Base-by-base conservation (phyloP, 2,329 filamentous ascomycete genomes). In the Didymella keratinophila region DNA sequence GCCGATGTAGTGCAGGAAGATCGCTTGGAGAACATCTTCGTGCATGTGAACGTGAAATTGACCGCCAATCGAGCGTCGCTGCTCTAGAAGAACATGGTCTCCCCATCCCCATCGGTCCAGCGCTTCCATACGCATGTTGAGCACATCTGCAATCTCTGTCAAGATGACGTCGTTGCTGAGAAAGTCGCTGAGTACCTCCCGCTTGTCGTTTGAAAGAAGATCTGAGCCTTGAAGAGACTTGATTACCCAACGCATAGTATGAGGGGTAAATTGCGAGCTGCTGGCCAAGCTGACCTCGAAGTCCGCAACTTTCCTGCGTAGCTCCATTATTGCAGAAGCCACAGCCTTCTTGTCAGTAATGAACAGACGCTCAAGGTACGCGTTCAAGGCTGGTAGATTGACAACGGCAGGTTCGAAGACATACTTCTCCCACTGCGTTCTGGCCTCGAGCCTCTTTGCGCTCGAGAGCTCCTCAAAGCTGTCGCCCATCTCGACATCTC, bases 151-250 rank as follows among this genome's bases (percentile, higher is more conserved):
- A 34, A 75, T 64, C 56, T 74, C 72, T 11, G 30, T 36, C n/a
- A 74, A 48, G 28, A 75, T 73, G 27, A 73, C 62, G 16, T 71
- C 64, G 45, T 76, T 75, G 39, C 57, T 63, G 3, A 72, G 60
- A 23, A 75, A 75, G 58, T 75, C 73, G n/a, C 69, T 71, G 9
- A 74, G 61, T 7, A 67, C 68, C 36, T 71, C 68, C n/a, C 73
- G 66, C 55, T 77, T 76, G 21, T 73, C 72, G 25, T 75, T 72
- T 4, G 78, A 77, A 3, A 84, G 73, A 0, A 83, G 71, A 32
- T 82, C 80, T 0, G 80, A 81, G 3, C 71, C 65, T 21, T 80
- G 66, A 2, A 85, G 76, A 0, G 81, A 78, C 11, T 76, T 57
- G 11, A 83, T 80, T 10, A 76, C 70, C 77, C 76, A 79, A 25